phyloP scores from a whole-genome alignment of 1,284 basidiomycete genomes.

The Apiotrichum laibachii region DNA sequence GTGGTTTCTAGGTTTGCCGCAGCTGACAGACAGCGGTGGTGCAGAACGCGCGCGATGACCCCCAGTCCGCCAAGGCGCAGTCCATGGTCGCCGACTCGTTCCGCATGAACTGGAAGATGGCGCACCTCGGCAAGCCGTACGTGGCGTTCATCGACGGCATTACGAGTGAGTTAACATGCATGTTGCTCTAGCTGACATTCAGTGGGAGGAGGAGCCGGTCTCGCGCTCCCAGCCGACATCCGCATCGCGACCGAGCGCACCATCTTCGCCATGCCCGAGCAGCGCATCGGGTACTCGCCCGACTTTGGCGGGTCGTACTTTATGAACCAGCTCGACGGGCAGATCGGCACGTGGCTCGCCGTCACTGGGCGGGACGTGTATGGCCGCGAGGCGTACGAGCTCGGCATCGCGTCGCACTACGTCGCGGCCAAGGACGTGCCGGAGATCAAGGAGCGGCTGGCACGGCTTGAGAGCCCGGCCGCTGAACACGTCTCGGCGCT shows the following conservation, averaged over 20 bases:
- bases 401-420: constrained; percentile 87
- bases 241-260: constrained; percentile 92
- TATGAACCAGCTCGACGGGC: constrained; percentile 83
- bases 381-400: constrained; percentile 78
- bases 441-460: constrained; percentile 55
- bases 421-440: constrained; percentile 72
- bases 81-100: constrained; percentile 88
- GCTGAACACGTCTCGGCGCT: constrained; percentile 25
- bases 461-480: constrained; percentile 34
- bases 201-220: constrained; percentile 97
- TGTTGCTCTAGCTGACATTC: constrained; percentile 4
- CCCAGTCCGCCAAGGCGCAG: constrained; percentile 56
- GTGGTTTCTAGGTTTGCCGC: background rate
- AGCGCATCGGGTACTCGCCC: constrained; percentile 65
- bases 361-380: constrained; percentile 71
- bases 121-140: constrained; percentile 74
- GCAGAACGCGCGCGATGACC: background rate
- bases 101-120: constrained; percentile 76
- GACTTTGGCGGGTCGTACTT: constrained; percentile 84
- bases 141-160: constrained; percentile 81
- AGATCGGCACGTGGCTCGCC: constrained; percentile 86
- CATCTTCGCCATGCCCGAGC: constrained; percentile 90
- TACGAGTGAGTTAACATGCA: constrained; percentile 59
- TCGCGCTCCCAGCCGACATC: constrained; percentile 80
- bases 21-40: constrained; percentile 6